A percentile compares a stretch with the other conserved stretches of the same genome.
These are phyloP conservation scores for Brettanomyces custersianus DNA, from an alignment of 805 yeast species.

Conservation along the genomic window DNA sequence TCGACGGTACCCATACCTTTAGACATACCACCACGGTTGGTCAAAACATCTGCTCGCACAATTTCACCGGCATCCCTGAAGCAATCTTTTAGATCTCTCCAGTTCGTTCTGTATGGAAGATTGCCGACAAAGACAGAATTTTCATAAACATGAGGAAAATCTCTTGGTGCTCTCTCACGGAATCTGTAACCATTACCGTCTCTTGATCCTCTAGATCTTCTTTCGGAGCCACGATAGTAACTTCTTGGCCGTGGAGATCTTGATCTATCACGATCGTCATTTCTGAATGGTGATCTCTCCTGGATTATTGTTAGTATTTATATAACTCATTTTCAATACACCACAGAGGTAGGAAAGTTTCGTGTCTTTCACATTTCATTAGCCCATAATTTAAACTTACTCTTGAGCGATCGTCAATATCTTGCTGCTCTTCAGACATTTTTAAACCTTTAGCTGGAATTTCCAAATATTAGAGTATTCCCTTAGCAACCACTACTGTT, in stretches of 20 bases:
- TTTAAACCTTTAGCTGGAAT: too few relatives aligned
- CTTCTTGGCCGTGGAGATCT: conserved; percentile 27
- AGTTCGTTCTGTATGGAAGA: conserved; percentile 54
- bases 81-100: conserved; percentile 49
- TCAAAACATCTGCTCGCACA: conserved; percentile 75
- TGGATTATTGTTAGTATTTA: too few relatives aligned
- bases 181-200: conserved; percentile 20
- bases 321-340: too few relatives aligned
- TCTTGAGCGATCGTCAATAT: conserved; percentile 52
- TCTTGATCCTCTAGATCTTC: conserved; percentile 17
- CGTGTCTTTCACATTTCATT: background rate
- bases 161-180: conserved; percentile 12
- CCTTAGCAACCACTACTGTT: too few relatives aligned
- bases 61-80: conserved; percentile 58
- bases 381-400: conserved; percentile 30
- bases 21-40: conserved; percentile 60
- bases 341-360: too few relatives aligned
- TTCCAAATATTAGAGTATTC: too few relatives aligned
- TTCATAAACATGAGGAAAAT: conserved; percentile 43
- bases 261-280: conserved; percentile 16
- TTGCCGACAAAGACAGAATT: conserved; percentile 70
- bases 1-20: conserved; percentile 92
- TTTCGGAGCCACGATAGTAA: conserved; percentile 10
- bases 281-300: conserved; percentile 2
- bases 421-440: conserved; percentile 55